Conservation (phyloP, 176 grass and related monocot species). For the Avena insularis region DNA sequence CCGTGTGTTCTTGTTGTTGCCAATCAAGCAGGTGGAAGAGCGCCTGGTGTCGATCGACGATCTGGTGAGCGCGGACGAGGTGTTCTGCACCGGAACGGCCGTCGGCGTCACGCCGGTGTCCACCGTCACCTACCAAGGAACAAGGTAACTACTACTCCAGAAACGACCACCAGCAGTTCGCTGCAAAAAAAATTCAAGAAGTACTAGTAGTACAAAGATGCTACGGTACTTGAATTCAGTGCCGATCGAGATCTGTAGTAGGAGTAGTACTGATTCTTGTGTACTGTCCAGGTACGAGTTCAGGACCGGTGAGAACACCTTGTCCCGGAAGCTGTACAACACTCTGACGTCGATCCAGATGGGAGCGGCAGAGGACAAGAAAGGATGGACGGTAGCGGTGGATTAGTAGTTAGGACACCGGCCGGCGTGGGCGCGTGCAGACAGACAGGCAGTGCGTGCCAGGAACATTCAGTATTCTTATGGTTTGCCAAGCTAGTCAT, state of each 20-base stretch:
- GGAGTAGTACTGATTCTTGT: neutral
- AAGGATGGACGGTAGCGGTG: constrained; percentile 73
- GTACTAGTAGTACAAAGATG: neutral
- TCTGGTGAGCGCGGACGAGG: constrained; percentile 71
- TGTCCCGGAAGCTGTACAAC: constrained; percentile 66
- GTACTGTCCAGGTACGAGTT: constrained; percentile 60
- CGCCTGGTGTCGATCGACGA: constrained; percentile 74
- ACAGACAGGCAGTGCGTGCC: neutral
- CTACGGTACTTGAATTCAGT: neutral
- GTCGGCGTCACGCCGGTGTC: constrained; percentile 79
- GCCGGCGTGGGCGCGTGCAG: neutral
- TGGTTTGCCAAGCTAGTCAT: neutral
- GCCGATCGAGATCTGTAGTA: neutral
- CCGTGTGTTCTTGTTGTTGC: neutral
- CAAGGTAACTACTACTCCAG: constrained; percentile 44
- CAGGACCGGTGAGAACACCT: constrained; percentile 62
- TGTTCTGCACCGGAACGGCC: constrained; percentile 96
- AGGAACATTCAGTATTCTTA: neutral
- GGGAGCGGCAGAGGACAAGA: constrained; percentile 74
- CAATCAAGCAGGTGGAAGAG: constrained; percentile 63
- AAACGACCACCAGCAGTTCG: neutral
- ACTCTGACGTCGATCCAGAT: constrained; percentile 77
- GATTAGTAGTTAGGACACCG: constrained; percentile 35
- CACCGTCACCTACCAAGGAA: constrained; percentile 62
- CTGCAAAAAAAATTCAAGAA: neutral